These are phyloP conservation scores for Pichia californica DNA, from an alignment of 805 yeast genomes.

Conservation along the genomic window DNA sequence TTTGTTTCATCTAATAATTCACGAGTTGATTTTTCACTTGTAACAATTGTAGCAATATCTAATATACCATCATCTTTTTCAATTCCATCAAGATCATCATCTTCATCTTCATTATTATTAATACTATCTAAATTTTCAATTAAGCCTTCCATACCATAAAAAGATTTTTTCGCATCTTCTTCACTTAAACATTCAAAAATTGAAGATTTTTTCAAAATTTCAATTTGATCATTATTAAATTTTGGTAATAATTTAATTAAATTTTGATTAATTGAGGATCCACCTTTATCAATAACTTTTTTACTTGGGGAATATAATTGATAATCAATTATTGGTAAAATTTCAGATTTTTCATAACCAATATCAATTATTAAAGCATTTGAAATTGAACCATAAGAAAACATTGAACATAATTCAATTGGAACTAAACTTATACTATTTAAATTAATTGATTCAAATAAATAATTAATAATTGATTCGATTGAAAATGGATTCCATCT, in stretches of 20 bases:
- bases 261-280: constrained; percentile 50
- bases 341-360: constrained; percentile 69
- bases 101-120: constrained; percentile 28
- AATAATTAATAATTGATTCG: constrained; percentile 67
- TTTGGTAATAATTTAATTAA: constrained; percentile 52
- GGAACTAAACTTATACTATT: constrained; percentile 70
- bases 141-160: constrained; percentile 51
- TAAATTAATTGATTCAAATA: constrained; percentile 65
- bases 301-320: constrained; percentile 51
- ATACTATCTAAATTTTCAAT: constrained; percentile 15
- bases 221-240: constrained; percentile 53
- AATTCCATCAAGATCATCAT: constrained; percentile 47
- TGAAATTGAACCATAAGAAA: constrained; percentile 60
- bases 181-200: constrained; percentile 76
- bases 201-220: constrained; percentile 62
- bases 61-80: constrained; percentile 60
- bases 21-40: constrained; percentile 61
- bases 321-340: constrained; percentile 74
- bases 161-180: constrained; percentile 55
- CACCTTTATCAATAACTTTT: constrained; percentile 43
- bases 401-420: constrained; percentile 59
- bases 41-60: constrained; percentile 85
- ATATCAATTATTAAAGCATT: constrained; percentile 74
- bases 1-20: constrained; percentile 32
- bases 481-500: constrained; percentile 63